Evolutionary conservation across 2,329 filamentous ascomycete genomes (phyloP).

Genomic region (Escovopsis sp.): DNA sequence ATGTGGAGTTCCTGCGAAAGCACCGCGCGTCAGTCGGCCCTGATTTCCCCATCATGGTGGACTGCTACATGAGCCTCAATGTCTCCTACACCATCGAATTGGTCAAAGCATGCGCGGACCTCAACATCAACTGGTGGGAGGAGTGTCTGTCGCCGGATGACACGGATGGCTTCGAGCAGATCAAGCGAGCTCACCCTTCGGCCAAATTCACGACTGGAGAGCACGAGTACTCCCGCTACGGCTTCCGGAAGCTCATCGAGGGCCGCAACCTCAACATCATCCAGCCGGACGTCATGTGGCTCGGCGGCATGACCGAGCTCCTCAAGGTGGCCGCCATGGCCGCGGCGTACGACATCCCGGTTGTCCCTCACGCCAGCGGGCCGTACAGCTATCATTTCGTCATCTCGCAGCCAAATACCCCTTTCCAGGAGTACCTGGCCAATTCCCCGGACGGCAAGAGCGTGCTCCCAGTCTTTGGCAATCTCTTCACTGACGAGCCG

Average conservation of each 20-base stretch:
- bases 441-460: slow-evolving; percentile 85
- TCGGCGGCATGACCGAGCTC: slow-evolving; percentile 82
- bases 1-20: slow-evolving; percentile 74
- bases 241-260: slow-evolving; percentile 88
- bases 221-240: slow-evolving; percentile 88
- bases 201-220: slow-evolving; percentile 93
- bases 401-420: slow-evolving; percentile 80
- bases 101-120: slow-evolving; percentile 65
- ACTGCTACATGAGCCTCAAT: slow-evolving; percentile 95
- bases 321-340: slow-evolving; percentile 82
- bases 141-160: slow-evolving; percentile 87
- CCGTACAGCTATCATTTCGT: slow-evolving; percentile 96
- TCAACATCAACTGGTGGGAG: slow-evolving; percentile 96
- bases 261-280: slow-evolving; percentile 86
- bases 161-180: slow-evolving; percentile 74
- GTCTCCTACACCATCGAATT: slow-evolving; percentile 87
- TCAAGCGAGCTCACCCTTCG: slow-evolving; percentile 81
- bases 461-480: slow-evolving; percentile 82
- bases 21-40: slow-evolving; percentile 75
- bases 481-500: slow-evolving; percentile 80
- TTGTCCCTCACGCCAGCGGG: slow-evolving; percentile 87
- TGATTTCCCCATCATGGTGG: slow-evolving; percentile 85
- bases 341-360: slow-evolving; percentile 83
- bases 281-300: slow-evolving; percentile 96
- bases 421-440: slow-evolving; percentile 91